Evolutionary conservation across 179 eudicot genomes (phyloP), one percentile per base, ranked within the genome.

Genomic region (Actinidia chinensis): DNA sequence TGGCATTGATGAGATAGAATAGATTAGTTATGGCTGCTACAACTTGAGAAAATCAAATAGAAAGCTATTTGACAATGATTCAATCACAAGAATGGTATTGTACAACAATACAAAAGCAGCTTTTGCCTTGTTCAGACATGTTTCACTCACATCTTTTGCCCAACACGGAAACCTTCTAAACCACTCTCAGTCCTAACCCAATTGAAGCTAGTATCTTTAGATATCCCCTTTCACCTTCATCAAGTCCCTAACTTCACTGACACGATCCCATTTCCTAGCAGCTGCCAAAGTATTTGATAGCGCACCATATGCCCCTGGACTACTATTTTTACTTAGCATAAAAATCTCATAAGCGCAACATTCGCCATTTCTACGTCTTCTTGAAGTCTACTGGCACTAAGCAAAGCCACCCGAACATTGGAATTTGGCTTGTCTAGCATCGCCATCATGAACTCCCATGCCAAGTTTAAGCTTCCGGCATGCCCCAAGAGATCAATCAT

Each of bases 371-470:
- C 95, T 55, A 87, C 80, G 69, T 95, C 97, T 71, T 87, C 97
- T 55, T 95, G 95, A 74, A 95, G 23, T 67, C 85, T 85, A 81
- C 91, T 87, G 74, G 93, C 89, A 82, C 95, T 87, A 46, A 95
- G 90, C 76, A 93, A 68, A 76, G 98, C 95, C 10, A 93, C 95
- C 98, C 98, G 93, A 43, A 93, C 95, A 84, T 95, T 95, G n/a
- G 93, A 88, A 84, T 87, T 85, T 52, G 98, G 98, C 75, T 81
- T 91, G 79, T 85, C 92, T 1, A 91, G 91, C 97, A 95, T 93
- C 60, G 63, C 78, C 85, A 70, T 87, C 12, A 93, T 81, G 64
- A 93, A 90, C 51, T 87, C 90, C 87, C 88, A 84, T 11, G 97
- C 97, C 79, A 84, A 76, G 23, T 86, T 73, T 82, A 93, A 48